phyloP scores from a whole-genome alignment of 2,329 filamentous ascomycete genomes.

The Trichoderma pleuroti region DNA sequence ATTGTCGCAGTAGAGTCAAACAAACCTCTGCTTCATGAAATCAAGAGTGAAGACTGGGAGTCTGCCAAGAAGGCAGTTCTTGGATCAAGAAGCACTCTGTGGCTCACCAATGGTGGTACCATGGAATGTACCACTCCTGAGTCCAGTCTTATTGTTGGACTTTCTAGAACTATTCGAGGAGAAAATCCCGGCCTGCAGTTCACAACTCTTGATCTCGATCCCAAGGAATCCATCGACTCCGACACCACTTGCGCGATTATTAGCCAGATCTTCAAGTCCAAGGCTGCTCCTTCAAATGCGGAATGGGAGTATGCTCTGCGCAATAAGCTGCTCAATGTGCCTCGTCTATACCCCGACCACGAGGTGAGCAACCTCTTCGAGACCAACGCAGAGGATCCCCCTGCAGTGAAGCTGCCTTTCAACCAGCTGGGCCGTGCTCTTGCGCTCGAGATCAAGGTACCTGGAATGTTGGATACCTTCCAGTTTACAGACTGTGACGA shows the following conservation, averaged over 20 bases:
- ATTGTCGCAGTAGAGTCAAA: not conserved
- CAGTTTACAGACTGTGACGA: not conserved
- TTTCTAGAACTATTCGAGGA: not conserved
- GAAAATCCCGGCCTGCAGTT: not conserved
- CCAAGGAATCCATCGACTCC: not conserved
- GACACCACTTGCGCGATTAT: not conserved
- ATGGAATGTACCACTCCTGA: not conserved
- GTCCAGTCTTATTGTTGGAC: not conserved
- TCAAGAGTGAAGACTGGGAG: not conserved
- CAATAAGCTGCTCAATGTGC: not conserved
- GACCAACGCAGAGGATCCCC: not conserved
- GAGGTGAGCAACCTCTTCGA: not conserved
- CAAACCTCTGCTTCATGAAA: not conserved
- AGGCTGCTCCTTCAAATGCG: not conserved
- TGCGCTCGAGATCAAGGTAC: not conserved
- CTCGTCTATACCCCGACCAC: not conserved
- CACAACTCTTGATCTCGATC: not conserved
- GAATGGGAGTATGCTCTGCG: not conserved
- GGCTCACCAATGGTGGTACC: not conserved
- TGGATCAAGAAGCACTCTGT: not conserved
- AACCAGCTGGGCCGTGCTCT: not conserved
- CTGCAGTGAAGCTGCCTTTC: not conserved
- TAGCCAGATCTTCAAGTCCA: not conserved
- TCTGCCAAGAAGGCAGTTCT: not conserved
- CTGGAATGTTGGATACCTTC: not conserved